Evolutionary conservation across 495 filamentous ascomycete genomes (phyloP), one percentile per base, ranked within the genome.

Genomic region (Penicillium bialowiezense): DNA sequence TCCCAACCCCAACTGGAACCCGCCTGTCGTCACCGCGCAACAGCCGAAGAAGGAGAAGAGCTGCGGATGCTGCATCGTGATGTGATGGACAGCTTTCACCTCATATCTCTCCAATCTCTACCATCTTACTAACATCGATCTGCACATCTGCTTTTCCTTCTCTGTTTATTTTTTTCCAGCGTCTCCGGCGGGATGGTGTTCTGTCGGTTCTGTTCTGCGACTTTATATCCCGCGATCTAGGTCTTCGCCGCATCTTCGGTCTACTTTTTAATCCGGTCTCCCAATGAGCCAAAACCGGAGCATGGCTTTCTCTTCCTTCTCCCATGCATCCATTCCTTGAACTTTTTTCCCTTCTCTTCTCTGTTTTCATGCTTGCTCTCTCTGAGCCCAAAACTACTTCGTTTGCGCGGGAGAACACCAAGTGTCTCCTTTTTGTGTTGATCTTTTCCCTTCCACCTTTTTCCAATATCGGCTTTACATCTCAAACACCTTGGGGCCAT

Each of bases 61-160:
- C 2, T 78, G 77, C 39, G 73, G 74, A 39, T 78, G 77, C 43
- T 80, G 77, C 54, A 65, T 78, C 39, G 69, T 80, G 41, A 80
- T 80, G 76, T 80, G 61, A 73, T 51, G 46, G 24, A 41, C n/a
- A 20, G 43, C 26, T 43, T 23, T 9, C n/a, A 20, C 29, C 12
- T 14, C 38, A 35, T 46, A n/a, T 44, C 14, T 33, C 18, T 33
- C n/a, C 42, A 34, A 34, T 36, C 15, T 38, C 35, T 29, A 32
- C 29, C 29, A 23, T 50, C 14, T 15, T 32, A 41, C 15, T 35
- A 15, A 55, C 48, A 34, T 55, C 52, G 41, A 41, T 48, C 35
- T 44, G 28, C 39, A 47, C 40, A 40, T 40, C 34, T 58, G 42
- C 44, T 54, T 59, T 57, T 54, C 43, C 21, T 56, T 60, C 44